These are phyloP conservation scores for Sporisorium exsertum DNA, from an alignment of 1,284 basidiomycete species.

Conservation along the genomic window DNA sequence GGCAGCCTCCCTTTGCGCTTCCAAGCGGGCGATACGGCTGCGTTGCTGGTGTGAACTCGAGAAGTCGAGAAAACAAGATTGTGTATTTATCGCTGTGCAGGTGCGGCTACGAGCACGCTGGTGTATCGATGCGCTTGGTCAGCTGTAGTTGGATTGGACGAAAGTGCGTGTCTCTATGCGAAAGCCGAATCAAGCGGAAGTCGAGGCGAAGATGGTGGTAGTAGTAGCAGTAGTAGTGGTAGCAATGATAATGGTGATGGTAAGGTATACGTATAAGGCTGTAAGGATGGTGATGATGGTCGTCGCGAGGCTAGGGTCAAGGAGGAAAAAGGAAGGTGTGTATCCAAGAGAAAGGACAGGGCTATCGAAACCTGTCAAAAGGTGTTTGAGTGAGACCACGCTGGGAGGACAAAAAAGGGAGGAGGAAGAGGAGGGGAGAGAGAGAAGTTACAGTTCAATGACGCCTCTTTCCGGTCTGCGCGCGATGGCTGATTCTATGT, in stretches of 20 bases:
- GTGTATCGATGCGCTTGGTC: not conserved
- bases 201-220: not conserved
- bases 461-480: constrained; percentile 11
- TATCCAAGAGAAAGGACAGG: not conserved
- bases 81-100: not conserved
- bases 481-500: constrained; percentile 16
- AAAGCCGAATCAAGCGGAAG: not conserved
- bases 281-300: not conserved
- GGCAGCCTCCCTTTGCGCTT: constrained; percentile 8
- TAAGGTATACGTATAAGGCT: not conserved
- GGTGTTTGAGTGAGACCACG: not conserved
- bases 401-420: not conserved
- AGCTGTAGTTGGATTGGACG: not conserved
- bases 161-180: not conserved
- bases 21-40: not conserved
- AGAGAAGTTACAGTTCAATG: constrained; percentile 28
- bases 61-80: not conserved
- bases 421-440: not conserved
- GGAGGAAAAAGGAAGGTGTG: constrained; percentile 12
- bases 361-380: constrained; percentile 1
- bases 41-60: not conserved
- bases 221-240: not conserved
- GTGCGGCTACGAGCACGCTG: not conserved
- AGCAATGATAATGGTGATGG: not conserved
- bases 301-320: not conserved